Percentiles rank a stretch among this genome's conserved stretches.
Evolutionary conservation across 73 alveolate species (phyloP).

Genomic region (Paramecium octaurelia): DNA sequence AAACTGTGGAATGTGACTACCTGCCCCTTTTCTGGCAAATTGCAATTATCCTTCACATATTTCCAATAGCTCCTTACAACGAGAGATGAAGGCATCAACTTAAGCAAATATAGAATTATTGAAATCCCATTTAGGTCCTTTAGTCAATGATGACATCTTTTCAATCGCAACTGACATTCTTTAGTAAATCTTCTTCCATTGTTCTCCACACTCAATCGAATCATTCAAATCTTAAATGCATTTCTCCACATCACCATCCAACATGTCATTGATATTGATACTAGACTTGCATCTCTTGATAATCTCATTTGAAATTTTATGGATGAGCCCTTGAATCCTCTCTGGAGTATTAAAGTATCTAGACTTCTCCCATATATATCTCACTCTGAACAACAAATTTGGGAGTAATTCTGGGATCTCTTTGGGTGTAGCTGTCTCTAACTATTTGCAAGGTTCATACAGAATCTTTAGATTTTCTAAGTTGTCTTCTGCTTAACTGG

Average conservation of each 20-base stretch:
- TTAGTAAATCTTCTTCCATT: constrained; percentile 83
- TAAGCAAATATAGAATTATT: constrained; percentile 98
- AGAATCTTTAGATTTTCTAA: constrained; percentile 77
- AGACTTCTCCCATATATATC: constrained; percentile 92
- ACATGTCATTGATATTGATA: constrained; percentile 86
- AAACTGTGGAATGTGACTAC: constrained; percentile 87
- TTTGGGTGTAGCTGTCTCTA: constrained; percentile 81
- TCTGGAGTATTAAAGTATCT: constrained; percentile 90
- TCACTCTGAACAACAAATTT: constrained; percentile 67
- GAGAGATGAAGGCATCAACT: constrained; percentile 99
- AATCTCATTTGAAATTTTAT: constrained; percentile 91
- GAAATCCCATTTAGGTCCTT: constrained; percentile 71
- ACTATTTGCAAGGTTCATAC: constrained; percentile 83
- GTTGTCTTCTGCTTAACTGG: constrained; percentile 86
- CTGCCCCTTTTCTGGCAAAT: constrained; percentile 93
- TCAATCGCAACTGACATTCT: constrained; percentile 66
- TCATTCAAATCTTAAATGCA: constrained; percentile 90
- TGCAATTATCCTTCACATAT: constrained; percentile 97
- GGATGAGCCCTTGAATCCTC: constrained; percentile 82
- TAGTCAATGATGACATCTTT: constrained; percentile 60
- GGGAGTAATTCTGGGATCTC: constrained; percentile 89
- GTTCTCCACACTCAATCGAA: constrained; percentile 87
- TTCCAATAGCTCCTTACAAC: constrained; percentile 98
- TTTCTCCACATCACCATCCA: constrained; percentile 91
- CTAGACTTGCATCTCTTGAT: constrained; percentile 87